Evolutionary conservation across 2,329 filamentous ascomycete species (phyloP).

Genomic region (Hypoxylon sp.): DNA sequence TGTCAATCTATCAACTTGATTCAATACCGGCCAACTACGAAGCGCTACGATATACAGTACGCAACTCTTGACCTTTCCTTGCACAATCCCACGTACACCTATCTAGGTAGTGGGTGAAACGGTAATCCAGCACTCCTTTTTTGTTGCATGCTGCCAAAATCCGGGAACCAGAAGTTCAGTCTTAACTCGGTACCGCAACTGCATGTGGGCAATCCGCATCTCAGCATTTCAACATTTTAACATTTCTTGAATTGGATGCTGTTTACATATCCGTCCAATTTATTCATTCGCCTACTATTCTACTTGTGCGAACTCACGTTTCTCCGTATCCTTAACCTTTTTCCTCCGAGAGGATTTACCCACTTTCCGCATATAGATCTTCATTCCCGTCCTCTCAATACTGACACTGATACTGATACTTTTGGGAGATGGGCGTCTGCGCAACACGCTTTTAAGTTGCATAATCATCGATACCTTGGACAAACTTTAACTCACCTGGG

Average conservation of each 20-base stretch:
- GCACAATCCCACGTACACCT: slow-evolving; percentile 5
- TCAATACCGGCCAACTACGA: slow-evolving; percentile 1
- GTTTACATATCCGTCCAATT: background rate
- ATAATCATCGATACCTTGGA: background rate
- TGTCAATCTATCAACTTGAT: slow-evolving; percentile 10
- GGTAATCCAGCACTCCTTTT: background rate
- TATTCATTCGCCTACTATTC: background rate
- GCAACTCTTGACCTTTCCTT: slow-evolving; percentile 17
- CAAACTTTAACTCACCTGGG: slow-evolving; percentile 8
- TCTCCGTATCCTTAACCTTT: background rate
- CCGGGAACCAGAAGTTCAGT: background rate
- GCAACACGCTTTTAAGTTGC: background rate
- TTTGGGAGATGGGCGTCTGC: background rate
- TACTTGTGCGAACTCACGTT: background rate
- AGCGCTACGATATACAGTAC: background rate
- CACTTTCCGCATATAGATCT: background rate
- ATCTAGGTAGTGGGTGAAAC: background rate
- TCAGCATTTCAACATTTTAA: background rate
- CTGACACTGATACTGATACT: background rate
- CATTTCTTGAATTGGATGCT: background rate
- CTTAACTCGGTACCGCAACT: background rate
- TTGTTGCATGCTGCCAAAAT: background rate
- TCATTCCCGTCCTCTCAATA: background rate
- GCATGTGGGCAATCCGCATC: background rate
- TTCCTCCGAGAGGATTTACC: background rate